These are phyloP conservation scores for Escovopsis sp. DNA, from an alignment of 2,329 filamentous ascomycete genomes.

Conservation along the genomic window DNA sequence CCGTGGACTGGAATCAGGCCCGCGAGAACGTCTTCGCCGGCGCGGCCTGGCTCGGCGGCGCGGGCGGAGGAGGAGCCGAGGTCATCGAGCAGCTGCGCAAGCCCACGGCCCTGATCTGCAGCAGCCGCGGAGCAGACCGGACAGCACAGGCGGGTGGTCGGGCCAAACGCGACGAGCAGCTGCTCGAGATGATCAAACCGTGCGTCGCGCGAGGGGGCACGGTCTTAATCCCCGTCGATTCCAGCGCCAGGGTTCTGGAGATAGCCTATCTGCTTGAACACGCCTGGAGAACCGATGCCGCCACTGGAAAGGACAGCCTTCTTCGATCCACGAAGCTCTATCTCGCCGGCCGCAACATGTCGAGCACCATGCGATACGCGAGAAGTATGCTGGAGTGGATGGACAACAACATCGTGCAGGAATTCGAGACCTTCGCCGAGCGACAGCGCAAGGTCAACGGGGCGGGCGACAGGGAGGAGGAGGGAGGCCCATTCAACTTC, in stretches of 20 bases:
- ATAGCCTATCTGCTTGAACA: slow-evolving; percentile 85
- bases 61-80: slow-evolving; percentile 65
- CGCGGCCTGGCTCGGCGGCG: slow-evolving; percentile 81
- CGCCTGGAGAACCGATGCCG: slow-evolving; percentile 60
- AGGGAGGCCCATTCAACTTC: slow-evolving; percentile 74
- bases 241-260: slow-evolving; percentile 85
- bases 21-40: slow-evolving; percentile 88
- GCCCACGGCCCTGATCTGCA: slow-evolving; percentile 87
- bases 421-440: slow-evolving; percentile 63
- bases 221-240: slow-evolving; percentile 86
- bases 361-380: slow-evolving; percentile 78
- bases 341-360: slow-evolving; percentile 71
- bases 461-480: slow-evolving; percentile 36
- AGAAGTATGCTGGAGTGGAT: slow-evolving; percentile 98
- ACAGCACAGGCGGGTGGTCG: slow-evolving; percentile 56
- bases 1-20: slow-evolving; percentile 97
- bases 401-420: slow-evolving; percentile 86
- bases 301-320: slow-evolving; percentile 29
- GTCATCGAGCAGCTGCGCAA: slow-evolving; percentile 88
- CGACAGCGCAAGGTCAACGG: slow-evolving; percentile 30
- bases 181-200: slow-evolving; percentile 67
- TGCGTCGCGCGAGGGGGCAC: slow-evolving; percentile 74
- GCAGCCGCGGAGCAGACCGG: slow-evolving; percentile 63
- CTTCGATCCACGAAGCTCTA: slow-evolving; percentile 50
- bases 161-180: slow-evolving; percentile 68